These are phyloP conservation scores for Sordariomycetes sp. DNA, from an alignment of 2,329 filamentous ascomycete species.

Conservation along the genomic window DNA sequence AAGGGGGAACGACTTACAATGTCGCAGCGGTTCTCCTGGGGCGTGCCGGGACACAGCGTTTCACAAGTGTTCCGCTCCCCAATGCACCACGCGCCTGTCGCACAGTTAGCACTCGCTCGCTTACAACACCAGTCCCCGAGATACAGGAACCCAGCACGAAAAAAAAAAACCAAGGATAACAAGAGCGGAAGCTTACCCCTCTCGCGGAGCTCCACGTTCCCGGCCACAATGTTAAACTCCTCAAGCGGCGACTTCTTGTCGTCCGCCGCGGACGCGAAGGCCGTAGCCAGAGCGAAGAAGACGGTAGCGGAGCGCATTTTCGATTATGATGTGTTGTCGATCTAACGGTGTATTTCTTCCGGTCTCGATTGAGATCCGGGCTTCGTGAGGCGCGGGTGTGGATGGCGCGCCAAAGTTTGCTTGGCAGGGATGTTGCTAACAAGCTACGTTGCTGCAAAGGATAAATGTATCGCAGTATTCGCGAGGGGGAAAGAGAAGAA, in stretches of 20 bases:
- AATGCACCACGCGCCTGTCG: slow-evolving; percentile 3
- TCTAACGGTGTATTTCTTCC: background rate
- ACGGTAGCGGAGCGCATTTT: slow-evolving; percentile 2
- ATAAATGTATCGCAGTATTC: no score
- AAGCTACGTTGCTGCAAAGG: background rate
- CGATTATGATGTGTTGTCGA: no score
- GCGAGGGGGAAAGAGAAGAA: no score
- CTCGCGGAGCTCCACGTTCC: background rate
- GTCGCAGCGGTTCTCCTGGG: slow-evolving; percentile 3
- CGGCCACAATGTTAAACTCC: background rate
- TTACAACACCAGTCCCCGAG: background rate
- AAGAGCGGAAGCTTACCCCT: background rate
- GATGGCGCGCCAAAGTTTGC: background rate
- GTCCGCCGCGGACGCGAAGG: background rate
- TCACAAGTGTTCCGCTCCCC: slow-evolving; percentile 4
- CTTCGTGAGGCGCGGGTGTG: background rate
- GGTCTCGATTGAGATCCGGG: background rate
- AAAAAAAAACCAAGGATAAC: background rate
- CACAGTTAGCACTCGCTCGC: background rate
- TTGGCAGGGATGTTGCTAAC: background rate
- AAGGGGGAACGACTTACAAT: background rate
- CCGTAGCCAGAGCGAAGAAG: background rate
- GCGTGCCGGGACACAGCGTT: background rate
- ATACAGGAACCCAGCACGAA: background rate
- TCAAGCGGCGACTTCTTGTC: background rate